Percentiles rank a stretch among this genome's conserved stretches.
phyloP scores from a whole-genome alignment of 1,139 yeast genomes.

The Citeromyces siamensis region DNA sequence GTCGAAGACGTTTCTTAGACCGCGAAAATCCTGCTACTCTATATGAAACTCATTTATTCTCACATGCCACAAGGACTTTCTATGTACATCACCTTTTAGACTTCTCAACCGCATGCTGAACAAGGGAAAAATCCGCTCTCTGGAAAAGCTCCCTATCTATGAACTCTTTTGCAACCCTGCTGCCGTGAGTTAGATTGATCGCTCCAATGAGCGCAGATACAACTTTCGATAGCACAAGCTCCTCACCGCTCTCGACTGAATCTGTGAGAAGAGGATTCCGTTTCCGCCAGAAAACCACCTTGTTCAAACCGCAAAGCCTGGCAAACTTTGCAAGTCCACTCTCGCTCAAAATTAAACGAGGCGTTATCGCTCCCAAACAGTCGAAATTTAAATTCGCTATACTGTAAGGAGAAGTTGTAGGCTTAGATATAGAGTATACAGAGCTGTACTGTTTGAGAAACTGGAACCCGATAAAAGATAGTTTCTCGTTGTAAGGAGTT shows the following conservation, averaged over 20 bases:
- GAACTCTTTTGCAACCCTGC: constrained; percentile 39
- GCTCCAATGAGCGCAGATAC: constrained; percentile 75
- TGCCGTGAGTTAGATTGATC: constrained; percentile 58
- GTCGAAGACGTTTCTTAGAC: constrained; percentile 27
- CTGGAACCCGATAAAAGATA: constrained; percentile 69
- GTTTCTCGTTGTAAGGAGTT: constrained; percentile 79
- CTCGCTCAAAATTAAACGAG: constrained; percentile 39
- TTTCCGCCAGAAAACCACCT: constrained; percentile 63
- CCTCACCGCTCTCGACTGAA: constrained; percentile 38
- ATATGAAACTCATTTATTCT: too few species aligned
- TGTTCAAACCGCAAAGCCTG: constrained; percentile 30
- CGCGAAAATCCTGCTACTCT: too few species aligned
- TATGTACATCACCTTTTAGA: neutral
- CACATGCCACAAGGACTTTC: too few species aligned
- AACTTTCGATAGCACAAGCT: constrained; percentile 15
- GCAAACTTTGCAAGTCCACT: constrained; percentile 41
- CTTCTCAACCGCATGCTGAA: constrained; percentile 1
- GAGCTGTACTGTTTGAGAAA: constrained; percentile 49
- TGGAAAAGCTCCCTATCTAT: constrained; percentile 30
- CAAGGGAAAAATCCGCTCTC: neutral
- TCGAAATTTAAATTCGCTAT: constrained; percentile 53
- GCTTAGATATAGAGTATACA: constrained; percentile 28
- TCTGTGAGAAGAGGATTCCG: constrained; percentile 41
- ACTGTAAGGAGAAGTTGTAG: constrained; percentile 21
- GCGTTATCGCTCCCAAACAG: constrained; percentile 41